Base-by-base conservation (phyloP, 2,329 filamentous ascomycete species). In the Sporothrix schenckii region DNA sequence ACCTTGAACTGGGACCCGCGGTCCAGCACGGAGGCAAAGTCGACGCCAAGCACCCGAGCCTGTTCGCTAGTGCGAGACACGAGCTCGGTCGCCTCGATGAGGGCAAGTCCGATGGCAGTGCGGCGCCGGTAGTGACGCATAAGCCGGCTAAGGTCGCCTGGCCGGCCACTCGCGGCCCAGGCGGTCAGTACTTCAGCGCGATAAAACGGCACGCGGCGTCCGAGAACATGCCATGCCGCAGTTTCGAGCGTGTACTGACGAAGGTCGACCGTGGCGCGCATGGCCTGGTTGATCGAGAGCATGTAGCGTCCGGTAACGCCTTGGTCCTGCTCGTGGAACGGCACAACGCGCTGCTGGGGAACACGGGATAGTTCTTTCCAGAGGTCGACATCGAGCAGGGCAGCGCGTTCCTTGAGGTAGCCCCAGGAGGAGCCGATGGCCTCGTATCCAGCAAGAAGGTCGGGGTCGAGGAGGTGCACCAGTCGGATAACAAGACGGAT, bases 1-100 rank as follows among this genome's bases (percentile, higher is more conserved):
- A 99, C 95, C 79, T 99, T 99, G 86, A 96, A 98, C 77, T 99
- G 95, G 0, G 94, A 98, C 19, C 95, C 95, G 69, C 95, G 88
- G 6, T 92, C 94, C 77, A 97, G 95, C 69, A 99, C 95, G 0
- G 94, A 97, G 79, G 94, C 97, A 81, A 99, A 99, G 80, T 99
- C 95, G 0, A 98, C 91, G 0, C 95, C 95, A 3, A 99, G 85
- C 13, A 99, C 83, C 13, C 95, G 89, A 10, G 95, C 95, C 79
- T 99, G 95, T 79, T 99, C 95, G 75, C 93, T 97, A 0, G 93
- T 98, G 69, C 94, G 87, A 1, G 93, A 84, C 50, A 98, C 89
- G 27, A 98, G 84, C 77, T 97, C 95, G 74, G 97, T 97, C 10
- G 90, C 87, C 73, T 97, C 93, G 0, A 99, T 83, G 21, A 99